Evolutionary conservation across 805 yeast genomes (phyloP).

Genomic region (Myxozyma kluyveri): DNA sequence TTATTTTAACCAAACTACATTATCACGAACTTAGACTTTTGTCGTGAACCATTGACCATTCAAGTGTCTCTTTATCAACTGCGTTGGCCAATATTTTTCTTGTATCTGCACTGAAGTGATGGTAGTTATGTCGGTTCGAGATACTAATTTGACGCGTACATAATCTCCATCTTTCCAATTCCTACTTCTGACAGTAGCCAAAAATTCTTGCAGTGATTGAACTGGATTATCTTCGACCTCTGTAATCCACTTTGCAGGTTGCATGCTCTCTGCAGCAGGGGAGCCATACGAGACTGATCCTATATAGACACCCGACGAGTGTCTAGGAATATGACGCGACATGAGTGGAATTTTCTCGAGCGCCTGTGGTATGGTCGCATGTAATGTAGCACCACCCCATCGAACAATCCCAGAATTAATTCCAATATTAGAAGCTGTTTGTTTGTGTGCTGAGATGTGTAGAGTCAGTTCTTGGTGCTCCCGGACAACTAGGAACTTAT

Average conservation of each 20-base stretch:
- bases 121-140: conserved; percentile 26
- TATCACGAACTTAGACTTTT: no score
- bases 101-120: conserved; percentile 27
- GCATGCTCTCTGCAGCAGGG: conserved; percentile 26
- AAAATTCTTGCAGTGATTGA: conserved; percentile 11
- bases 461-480: conserved; percentile 16
- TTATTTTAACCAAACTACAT: no score
- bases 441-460: conserved; percentile 2
- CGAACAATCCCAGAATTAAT: conserved; percentile 10
- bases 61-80: conserved; percentile 10
- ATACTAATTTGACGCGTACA: conserved; percentile 30
- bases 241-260: conserved; percentile 68
- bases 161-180: conserved; percentile 24
- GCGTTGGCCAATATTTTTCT: conserved; percentile 27
- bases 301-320: conserved; percentile 25
- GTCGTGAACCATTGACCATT: conserved; percentile 21
- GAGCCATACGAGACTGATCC: conserved; percentile 29
- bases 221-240: conserved; percentile 59
- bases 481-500: conserved; percentile 11
- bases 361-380: conserved; percentile 22
- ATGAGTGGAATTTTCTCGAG: conserved; percentile 26
- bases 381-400: conserved; percentile 30
- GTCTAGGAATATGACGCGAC: conserved; percentile 16
- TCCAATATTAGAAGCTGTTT: not conserved
- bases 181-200: conserved; percentile 4